These are phyloP conservation scores for Penicillium expansum DNA, from an alignment of 2,329 filamentous ascomycete species.

Conservation along the genomic window DNA sequence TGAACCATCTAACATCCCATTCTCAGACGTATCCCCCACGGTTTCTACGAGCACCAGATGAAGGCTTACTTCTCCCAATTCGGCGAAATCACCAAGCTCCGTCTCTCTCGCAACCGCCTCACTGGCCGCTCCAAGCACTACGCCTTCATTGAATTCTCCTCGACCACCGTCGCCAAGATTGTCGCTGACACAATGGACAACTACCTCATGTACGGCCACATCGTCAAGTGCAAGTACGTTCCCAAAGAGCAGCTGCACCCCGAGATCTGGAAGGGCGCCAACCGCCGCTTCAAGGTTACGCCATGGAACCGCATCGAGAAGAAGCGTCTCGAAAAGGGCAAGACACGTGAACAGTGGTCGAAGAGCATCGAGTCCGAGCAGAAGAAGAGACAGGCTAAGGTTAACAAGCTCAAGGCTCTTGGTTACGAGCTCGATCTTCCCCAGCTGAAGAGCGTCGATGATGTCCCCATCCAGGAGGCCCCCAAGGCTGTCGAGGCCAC, in stretches of 20 bases:
- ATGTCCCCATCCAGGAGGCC: constrained; percentile 47
- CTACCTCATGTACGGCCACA: constrained; percentile 92
- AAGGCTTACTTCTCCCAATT: constrained; percentile 91
- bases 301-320: constrained; percentile 87
- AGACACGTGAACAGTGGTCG: constrained; percentile 73
- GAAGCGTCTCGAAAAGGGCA: constrained; percentile 68
- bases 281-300: constrained; percentile 81
- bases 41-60: constrained; percentile 98
- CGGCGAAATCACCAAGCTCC: constrained; percentile 72
- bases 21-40: constrained; percentile 72
- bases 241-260: constrained; percentile 74
- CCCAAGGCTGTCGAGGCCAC: constrained; percentile 35
- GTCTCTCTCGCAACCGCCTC: constrained; percentile 86
- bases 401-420: constrained; percentile 70
- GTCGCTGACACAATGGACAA: constrained; percentile 96
- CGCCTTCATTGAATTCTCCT: constrained; percentile 86
- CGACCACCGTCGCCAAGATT: constrained; percentile 77
- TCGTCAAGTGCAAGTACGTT: constrained; percentile 81
- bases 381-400: constrained; percentile 65
- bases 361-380: constrained; percentile 71
- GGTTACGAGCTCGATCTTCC: constrained; percentile 82
- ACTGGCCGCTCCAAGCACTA: constrained; percentile 92
- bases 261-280: constrained; percentile 84
- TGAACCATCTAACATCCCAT: constrained; percentile 16
- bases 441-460: constrained; percentile 62